Percentiles rank a stretch among this genome's conserved stretches.
Evolutionary conservation across 495 filamentous ascomycete genomes (phyloP).

Genomic region (Parathielavia hyrcaniae): DNA sequence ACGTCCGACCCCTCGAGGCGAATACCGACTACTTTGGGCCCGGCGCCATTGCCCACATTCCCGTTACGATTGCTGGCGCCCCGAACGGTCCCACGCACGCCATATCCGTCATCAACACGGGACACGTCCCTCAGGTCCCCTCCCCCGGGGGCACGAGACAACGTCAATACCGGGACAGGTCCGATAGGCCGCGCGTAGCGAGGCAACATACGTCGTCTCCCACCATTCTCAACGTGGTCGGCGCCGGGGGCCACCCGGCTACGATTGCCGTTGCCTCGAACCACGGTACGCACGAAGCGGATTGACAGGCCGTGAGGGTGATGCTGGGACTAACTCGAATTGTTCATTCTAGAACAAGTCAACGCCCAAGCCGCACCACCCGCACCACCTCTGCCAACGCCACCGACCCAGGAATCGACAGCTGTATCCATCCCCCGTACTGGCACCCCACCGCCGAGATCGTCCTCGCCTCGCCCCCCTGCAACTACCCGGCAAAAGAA

Average conservation of each 20-base stretch:
- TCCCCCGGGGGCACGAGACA: constrained; percentile 69
- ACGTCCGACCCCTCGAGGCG: constrained; percentile 61
- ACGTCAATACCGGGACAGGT: constrained; percentile 37
- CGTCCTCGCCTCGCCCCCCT: constrained; percentile 51
- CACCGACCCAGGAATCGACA: constrained; percentile 43
- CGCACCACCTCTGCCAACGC: constrained; percentile 53
- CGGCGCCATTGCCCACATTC: constrained; percentile 56
- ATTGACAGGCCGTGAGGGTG: constrained; percentile 32
- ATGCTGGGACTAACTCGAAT: constrained; percentile 47
- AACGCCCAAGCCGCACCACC: constrained; percentile 30
- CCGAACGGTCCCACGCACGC: constrained; percentile 43
- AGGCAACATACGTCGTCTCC: constrained; percentile 81
- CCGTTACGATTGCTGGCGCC: constrained; percentile 28
- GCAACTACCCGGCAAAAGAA: constrained; percentile 45
- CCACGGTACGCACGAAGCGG: constrained; percentile 33
- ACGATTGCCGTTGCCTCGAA: constrained; percentile 16
- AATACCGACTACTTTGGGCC: constrained; percentile 85
- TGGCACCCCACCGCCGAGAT: constrained; percentile 55
- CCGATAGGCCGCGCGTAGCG: constrained; percentile 51
- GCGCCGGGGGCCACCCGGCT: constrained; percentile 22
- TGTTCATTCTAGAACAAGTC: constrained; percentile 43
- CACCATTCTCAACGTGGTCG: constrained; percentile 48
- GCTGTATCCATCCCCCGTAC: constrained; percentile 20
- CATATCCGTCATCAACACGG: constrained; percentile 73
- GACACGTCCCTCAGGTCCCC: constrained; percentile 72